Percentiles rank a stretch among this genome's conserved stretches.
phyloP scores from a whole-genome alignment of 768 basidiomycete genomes.

The Omphalotus guepiniiformis region DNA sequence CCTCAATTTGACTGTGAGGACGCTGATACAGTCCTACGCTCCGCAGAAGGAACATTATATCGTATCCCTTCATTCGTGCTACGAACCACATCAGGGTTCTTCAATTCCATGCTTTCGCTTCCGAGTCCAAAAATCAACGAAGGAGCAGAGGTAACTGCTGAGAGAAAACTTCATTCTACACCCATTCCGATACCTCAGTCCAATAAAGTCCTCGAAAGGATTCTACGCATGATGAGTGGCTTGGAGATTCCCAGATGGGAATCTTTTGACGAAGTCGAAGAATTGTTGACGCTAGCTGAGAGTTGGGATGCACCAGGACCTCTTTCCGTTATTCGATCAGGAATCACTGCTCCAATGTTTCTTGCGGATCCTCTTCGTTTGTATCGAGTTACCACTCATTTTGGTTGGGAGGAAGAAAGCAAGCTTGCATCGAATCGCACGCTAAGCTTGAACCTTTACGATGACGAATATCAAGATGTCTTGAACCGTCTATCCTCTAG shows the following conservation, averaged over 20 bases:
- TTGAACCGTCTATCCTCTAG: constrained; percentile 34
- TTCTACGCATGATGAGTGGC: constrained; percentile 39
- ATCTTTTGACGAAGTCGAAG: constrained; percentile 36
- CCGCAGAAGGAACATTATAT: constrained; percentile 38
- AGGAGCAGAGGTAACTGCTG: not conserved
- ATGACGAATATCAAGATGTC: constrained; percentile 24
- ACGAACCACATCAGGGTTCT: constrained; percentile 36
- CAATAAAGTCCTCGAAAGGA: constrained; percentile 31
- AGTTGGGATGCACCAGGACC: constrained; percentile 44
- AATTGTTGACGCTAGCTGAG: constrained; percentile 37
- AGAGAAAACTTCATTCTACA: not conserved
- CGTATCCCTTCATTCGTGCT: constrained; percentile 40
- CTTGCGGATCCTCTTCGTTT: constrained; percentile 42
- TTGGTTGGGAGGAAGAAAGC: constrained; percentile 42
- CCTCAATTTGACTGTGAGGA: constrained; percentile 36
- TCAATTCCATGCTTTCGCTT: constrained; percentile 27
- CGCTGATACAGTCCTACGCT: constrained; percentile 39
- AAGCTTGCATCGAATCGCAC: constrained; percentile 38
- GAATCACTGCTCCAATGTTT: constrained; percentile 37
- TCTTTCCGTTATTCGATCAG: constrained; percentile 36
- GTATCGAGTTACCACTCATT: constrained; percentile 40
- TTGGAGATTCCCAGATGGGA: constrained; percentile 35
- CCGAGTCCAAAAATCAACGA: constrained; percentile 11
- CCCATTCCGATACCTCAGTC: constrained; percentile 27
- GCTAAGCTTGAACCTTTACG: constrained; percentile 34